These are phyloP conservation scores for Carex parvula DNA, from an alignment of 176 grass and related monocot species.

Conservation along the genomic window DNA sequence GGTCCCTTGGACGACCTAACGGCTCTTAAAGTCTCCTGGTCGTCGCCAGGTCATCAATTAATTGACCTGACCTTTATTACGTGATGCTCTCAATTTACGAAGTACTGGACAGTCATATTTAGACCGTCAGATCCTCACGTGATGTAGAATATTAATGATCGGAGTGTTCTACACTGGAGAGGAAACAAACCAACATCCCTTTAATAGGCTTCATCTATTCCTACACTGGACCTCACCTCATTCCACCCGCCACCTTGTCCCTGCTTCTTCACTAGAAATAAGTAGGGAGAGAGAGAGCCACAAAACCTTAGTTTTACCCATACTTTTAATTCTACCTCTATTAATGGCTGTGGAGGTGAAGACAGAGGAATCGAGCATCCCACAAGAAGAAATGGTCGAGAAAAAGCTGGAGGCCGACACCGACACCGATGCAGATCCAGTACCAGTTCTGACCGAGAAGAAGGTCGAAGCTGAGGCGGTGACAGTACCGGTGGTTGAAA, in stretches of 20 bases:
- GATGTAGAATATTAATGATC: neutral
- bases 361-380: neutral
- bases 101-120: neutral
- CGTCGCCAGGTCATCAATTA: constrained; percentile 24
- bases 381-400: constrained; percentile 19
- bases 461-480: constrained; percentile 20
- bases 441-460: constrained; percentile 20
- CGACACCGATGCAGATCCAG: neutral
- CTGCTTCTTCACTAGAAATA: neutral
- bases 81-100: neutral
- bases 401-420: neutral
- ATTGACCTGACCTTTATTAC: neutral
- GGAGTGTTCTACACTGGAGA: neutral
- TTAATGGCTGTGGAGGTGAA: constrained; percentile 24
- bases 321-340: neutral
- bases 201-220: constrained; percentile 8
- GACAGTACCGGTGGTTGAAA: constrained; percentile 31
- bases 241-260: neutral
- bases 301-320: neutral
- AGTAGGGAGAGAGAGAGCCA: neutral
- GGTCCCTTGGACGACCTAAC: neutral
- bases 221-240: neutral
- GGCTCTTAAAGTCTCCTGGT: constrained; percentile 23
- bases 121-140: neutral
- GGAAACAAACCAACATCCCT: neutral